Conservation (phyloP, 129 eudicot species). For the Tagetes patula region DNA sequence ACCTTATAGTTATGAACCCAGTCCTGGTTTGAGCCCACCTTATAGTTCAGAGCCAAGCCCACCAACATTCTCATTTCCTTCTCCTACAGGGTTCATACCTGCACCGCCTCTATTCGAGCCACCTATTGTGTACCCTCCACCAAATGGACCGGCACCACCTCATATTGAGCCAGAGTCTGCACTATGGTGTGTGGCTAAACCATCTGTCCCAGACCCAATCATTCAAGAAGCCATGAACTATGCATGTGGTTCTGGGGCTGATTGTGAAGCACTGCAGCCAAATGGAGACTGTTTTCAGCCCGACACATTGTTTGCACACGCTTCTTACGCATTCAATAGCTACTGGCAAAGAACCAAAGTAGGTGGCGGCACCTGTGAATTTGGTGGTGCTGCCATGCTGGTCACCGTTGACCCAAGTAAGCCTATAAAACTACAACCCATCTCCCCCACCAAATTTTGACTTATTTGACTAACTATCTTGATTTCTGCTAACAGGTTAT, state of each 20-base stretch:
- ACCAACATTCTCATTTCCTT: constrained; percentile 38
- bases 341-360: constrained; percentile 88
- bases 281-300: constrained; percentile 74
- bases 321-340: constrained; percentile 92
- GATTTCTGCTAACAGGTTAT: constrained; percentile 55
- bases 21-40: constrained; percentile 43
- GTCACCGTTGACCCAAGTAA: constrained; percentile 93
- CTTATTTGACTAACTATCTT: neutral
- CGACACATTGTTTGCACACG: constrained; percentile 79
- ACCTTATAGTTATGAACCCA: constrained; percentile 19
- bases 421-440: neutral
- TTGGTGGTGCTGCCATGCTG: constrained; percentile 89
- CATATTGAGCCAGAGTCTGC: constrained; percentile 39
- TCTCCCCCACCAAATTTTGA: neutral
- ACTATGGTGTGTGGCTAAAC: constrained; percentile 82
- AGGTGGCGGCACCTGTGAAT: constrained; percentile 79
- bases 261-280: constrained; percentile 73
- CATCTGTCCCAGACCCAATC: constrained; percentile 75
- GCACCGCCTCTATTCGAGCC: constrained; percentile 79
- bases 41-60: constrained; percentile 45
- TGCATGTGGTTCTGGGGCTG: constrained; percentile 91
- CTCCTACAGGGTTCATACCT: constrained; percentile 61
- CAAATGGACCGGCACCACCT: constrained; percentile 58
- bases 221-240: constrained; percentile 79
- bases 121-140: constrained; percentile 85